A percentile compares a stretch with the other conserved stretches of the same genome.
These are phyloP conservation scores for Udeniomyces megalosporus DNA, from an alignment of 768 basidiomycete species.

Conservation along the genomic window DNA sequence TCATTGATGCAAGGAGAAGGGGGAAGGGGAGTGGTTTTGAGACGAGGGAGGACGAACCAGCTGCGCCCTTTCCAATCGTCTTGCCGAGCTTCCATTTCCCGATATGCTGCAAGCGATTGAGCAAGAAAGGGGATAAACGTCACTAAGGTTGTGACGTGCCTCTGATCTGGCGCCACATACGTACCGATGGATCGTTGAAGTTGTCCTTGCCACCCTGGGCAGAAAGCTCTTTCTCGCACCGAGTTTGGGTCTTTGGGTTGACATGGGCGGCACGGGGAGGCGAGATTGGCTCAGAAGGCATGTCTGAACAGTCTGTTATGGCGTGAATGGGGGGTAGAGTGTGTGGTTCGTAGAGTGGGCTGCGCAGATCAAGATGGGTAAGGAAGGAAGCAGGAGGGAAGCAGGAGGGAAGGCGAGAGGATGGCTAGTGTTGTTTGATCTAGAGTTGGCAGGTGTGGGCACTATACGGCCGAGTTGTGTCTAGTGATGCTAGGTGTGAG, in stretches of 20 bases:
- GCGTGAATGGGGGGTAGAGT: no score
- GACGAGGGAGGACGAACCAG: neutral
- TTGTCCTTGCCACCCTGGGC: neutral
- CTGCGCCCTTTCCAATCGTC: neutral
- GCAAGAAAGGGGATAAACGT: neutral
- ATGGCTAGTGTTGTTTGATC: no score
- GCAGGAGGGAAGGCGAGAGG: neutral
- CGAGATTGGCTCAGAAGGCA: neutral
- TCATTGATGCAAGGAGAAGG: no score
- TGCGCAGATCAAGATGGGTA: no score
- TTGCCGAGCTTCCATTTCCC: neutral
- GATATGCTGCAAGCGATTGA: neutral
- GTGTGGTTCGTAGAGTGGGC: no score
- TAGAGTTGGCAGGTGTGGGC: neutral
- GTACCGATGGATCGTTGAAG: neutral
- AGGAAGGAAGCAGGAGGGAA: no score
- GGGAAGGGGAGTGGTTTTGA: neutral
- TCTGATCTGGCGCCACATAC: no score
- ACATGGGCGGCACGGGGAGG: neutral
- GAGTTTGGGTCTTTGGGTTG: neutral
- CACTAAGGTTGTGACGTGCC: no score
- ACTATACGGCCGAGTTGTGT: neutral
- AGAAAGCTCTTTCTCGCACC: slow-evolving; percentile 15
- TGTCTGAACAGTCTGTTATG: no score
- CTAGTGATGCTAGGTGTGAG: no score